Evolutionary conservation across 352 stramenopile genomes (phyloP), one percentile per base, ranked within the genome.

Genomic region (Phytopythium aichiense): DNA sequence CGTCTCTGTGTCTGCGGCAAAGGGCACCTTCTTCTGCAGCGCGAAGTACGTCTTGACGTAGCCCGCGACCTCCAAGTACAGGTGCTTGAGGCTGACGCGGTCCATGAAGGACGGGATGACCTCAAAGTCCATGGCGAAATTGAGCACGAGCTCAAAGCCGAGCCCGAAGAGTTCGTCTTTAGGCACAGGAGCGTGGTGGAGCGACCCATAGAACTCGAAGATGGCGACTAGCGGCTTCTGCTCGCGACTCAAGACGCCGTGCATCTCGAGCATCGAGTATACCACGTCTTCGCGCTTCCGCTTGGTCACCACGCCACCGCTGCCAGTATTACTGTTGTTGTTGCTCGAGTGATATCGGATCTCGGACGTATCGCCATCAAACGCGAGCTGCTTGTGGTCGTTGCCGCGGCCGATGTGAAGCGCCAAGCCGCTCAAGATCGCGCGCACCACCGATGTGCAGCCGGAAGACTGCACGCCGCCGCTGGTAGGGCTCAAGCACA

Each of bases 61-160:
- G 2, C 72, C 73, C 13, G 76, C 61, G 2, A 91, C 68, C 57
- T 92, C 82, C 0, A 75, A 77, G 64, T 89, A 79, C 28, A 93
- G 63, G 45, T 84, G 77, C 38, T 86, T 91, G n/a, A 92, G 68
- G 45, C 77, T 90, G 11, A 90, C 60, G 0, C 84, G 82, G 53
- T 93, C 84, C 73, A 93, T 89, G 51, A 93, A 91, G 16, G 82
- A 81, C 23, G 82, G 80, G 33, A 92, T 84, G 57, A 93, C 75
- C 50, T 92, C 84, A 55, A 93, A 93, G 37, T 93, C 84, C 59
- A 92, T 78, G 25, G 84, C 79, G 52, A 93, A 92, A 57, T 74
- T 76, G 13, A 93, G 72, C 31, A 92, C 33, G 1, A 88, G 56
- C 31, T 89, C 77, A 30, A 86, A 89, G 38, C 68, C 82, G n/a